Conservation (phyloP, 2,329 filamentous ascomycete species). For the Sporothrix globosa region DNA sequence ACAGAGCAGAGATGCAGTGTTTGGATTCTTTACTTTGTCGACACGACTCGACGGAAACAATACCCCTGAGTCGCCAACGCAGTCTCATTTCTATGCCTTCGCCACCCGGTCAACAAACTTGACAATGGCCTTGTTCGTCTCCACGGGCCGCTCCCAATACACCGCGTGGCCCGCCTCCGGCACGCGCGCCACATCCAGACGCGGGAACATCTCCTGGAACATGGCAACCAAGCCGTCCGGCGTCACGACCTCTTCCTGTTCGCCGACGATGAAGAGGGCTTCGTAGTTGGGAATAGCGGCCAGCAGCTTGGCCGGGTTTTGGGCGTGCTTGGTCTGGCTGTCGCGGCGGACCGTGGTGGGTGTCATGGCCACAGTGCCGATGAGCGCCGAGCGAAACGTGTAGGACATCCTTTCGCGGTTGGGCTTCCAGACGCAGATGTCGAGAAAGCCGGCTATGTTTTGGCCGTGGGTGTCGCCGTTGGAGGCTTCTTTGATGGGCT, state of each 20-base stretch:
- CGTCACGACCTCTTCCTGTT: conserved; percentile 20
- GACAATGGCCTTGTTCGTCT: conserved; percentile 21
- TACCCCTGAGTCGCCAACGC: no score
- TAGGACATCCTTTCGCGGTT: conserved; percentile 29
- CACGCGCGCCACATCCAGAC: conserved; percentile 15
- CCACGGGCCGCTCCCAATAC: conserved; percentile 32
- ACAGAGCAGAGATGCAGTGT: no score
- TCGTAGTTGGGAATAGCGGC: background rate
- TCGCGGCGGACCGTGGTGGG: background rate
- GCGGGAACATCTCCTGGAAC: conserved; percentile 11
- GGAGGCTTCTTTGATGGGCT: background rate
- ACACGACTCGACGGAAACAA: no score
- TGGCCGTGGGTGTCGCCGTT: conserved; percentile 11
- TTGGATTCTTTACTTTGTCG: no score
- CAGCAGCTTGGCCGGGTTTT: conserved; percentile 27
- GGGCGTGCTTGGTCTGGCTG: background rate
- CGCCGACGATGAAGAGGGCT: conserved; percentile 26
- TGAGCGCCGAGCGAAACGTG: conserved; percentile 18
- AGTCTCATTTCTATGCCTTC: background rate
- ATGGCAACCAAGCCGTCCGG: conserved; percentile 6
- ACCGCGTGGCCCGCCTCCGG: conserved; percentile 23
- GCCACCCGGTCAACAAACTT: conserved; percentile 24
- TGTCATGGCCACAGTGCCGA: conserved; percentile 17
- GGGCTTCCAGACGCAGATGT: conserved; percentile 28
- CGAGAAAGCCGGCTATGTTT: conserved; percentile 2